A percentile compares a stretch with the other conserved stretches of the same genome.
Conservation (phyloP, 2,329 filamentous ascomycete genomes). For the Calycina herbarum region DNA sequence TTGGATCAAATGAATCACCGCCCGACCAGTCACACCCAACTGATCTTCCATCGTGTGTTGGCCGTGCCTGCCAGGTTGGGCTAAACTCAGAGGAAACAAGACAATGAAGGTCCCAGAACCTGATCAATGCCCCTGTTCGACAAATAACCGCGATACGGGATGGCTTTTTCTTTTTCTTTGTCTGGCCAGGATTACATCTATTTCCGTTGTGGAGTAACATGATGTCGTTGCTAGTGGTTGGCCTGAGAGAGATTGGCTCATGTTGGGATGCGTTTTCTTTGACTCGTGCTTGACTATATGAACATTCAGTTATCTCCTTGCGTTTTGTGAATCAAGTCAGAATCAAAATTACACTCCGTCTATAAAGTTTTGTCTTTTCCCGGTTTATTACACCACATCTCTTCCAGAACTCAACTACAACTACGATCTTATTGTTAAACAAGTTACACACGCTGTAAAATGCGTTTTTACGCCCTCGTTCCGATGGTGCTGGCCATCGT, state of each 20-base stretch:
- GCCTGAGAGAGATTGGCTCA: not conserved
- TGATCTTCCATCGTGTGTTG: not conserved
- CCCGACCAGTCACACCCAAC: not conserved
- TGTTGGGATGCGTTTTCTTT: slow-evolving; percentile 5
- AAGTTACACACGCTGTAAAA: slow-evolving; percentile 30
- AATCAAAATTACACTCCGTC: not conserved
- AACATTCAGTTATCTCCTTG: slow-evolving; percentile 9
- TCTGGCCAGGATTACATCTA: not conserved
- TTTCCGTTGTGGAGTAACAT: slow-evolving; percentile 6
- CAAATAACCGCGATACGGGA: not conserved
- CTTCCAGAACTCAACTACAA: not conserved
- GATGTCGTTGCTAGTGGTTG: not conserved
- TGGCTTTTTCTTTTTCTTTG: slow-evolving; percentile 4
- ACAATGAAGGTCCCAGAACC: slow-evolving; percentile 2
- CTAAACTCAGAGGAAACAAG: slow-evolving; percentile 6
- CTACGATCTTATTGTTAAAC: not conserved
- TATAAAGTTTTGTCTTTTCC: not conserved
- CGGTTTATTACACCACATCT: not conserved
- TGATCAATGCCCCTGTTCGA: slow-evolving; percentile 8
- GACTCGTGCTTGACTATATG: slow-evolving; percentile 8
- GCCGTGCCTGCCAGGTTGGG: not conserved
- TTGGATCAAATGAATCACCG: slow-evolving; percentile 5
- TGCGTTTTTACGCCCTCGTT: slow-evolving; percentile 50
- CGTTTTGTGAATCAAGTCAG: not conserved
- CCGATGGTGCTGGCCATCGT: slow-evolving; percentile 51